A percentile compares a stretch with the other conserved stretches of the same genome.
These are phyloP conservation scores for Cordyceps militaris DNA, from an alignment of 2,329 filamentous ascomycete species.

Conservation along the genomic window DNA sequence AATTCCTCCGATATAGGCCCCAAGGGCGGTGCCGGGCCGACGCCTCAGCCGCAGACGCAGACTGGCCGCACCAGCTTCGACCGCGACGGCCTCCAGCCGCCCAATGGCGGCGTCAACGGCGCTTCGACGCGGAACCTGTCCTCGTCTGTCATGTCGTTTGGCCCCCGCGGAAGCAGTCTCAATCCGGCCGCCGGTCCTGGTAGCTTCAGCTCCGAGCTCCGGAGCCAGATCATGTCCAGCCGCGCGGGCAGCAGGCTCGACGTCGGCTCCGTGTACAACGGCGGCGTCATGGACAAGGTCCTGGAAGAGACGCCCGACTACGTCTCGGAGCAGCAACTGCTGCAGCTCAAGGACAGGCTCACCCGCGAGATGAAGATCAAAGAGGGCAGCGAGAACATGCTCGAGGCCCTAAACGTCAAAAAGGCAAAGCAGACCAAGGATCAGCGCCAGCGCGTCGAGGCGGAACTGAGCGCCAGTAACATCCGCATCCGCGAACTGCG, in stretches of 20 bases:
- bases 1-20: constrained; percentile 23
- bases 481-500: constrained; percentile 56
- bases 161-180: constrained; percentile 61
- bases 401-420: constrained; percentile 89
- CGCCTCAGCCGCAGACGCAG: constrained; percentile 27
- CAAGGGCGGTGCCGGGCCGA: constrained; percentile 20
- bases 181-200: constrained; percentile 66
- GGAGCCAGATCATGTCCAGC: constrained; percentile 56
- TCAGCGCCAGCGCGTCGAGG: constrained; percentile 70
- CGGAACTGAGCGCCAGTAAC: constrained; percentile 86
- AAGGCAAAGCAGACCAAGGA: constrained; percentile 94
- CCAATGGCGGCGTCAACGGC: constrained; percentile 32
- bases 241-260: constrained; percentile 32
- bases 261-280: constrained; percentile 29
- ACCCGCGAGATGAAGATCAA: constrained; percentile 98
- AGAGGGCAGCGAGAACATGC: constrained; percentile 92
- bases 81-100: constrained; percentile 46
- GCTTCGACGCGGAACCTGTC: constrained; percentile 37
- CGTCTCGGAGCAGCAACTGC: constrained; percentile 65
- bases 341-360: constrained; percentile 72
- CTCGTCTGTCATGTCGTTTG: constrained; percentile 53
- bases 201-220: constrained; percentile 85
- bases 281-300: constrained; percentile 44
- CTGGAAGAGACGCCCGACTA: constrained; percentile 49
- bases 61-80: constrained; percentile 42